Percentiles rank a stretch among this genome's conserved stretches.
phyloP scores from a whole-genome alignment of 352 stramenopile genomes.

The Pythium sukuiense region DNA sequence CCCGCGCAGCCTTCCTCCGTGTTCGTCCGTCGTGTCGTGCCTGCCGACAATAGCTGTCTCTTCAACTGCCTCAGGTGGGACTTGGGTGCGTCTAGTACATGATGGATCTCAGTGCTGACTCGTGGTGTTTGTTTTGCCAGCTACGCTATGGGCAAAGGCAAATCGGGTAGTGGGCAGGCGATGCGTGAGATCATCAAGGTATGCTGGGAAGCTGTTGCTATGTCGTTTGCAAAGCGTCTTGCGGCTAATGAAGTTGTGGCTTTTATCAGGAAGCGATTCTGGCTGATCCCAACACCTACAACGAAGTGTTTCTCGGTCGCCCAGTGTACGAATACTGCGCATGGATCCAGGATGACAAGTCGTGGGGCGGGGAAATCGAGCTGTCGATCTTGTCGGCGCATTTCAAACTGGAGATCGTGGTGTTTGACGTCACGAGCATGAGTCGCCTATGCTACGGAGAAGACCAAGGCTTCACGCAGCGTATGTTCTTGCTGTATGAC shows the following conservation, averaged over 20 bases:
- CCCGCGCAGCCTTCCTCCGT: conserved; percentile 34
- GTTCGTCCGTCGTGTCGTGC: conserved; percentile 73
- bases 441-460: conserved; percentile 80
- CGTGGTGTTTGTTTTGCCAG: conserved; percentile 19
- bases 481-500: conserved; percentile 86
- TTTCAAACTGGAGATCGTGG: conserved; percentile 81
- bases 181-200: conserved; percentile 75
- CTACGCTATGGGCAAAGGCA: conserved; percentile 65
- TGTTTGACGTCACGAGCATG: conserved; percentile 88
- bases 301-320: conserved; percentile 75
- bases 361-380: conserved; percentile 87
- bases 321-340: conserved; percentile 80
- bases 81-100: not conserved
- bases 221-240: not conserved
- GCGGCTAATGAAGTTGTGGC: not conserved
- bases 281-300: conserved; percentile 55
- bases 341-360: conserved; percentile 83
- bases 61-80: conserved; percentile 84
- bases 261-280: conserved; percentile 59
- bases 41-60: conserved; percentile 85
- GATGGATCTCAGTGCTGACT: not conserved
- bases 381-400: conserved; percentile 78
- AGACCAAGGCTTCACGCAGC: conserved; percentile 78
- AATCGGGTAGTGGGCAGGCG: conserved; percentile 50
- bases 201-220: not conserved